Percentiles rank a stretch among this genome's conserved stretches.
Conservation (phyloP, 441 rosid genomes). For the Erodium texanum region DNA sequence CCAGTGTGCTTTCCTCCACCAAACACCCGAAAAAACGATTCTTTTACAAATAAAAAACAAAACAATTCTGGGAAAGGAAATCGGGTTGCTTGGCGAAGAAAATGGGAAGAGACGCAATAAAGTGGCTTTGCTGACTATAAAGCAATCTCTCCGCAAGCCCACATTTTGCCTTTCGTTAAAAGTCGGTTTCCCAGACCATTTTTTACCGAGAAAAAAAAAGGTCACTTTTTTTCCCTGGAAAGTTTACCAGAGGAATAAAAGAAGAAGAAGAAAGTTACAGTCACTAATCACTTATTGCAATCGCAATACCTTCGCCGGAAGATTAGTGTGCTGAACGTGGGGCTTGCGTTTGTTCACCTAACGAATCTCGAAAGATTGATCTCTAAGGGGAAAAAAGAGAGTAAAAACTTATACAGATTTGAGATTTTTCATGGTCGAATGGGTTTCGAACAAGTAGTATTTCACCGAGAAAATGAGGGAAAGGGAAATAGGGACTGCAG, state of each 20-base stretch:
- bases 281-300: not conserved
- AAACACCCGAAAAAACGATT: slow-evolving; percentile 19
- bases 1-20: slow-evolving; percentile 28
- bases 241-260: not conserved
- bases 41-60: slow-evolving; percentile 1
- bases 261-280: not conserved
- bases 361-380: not conserved
- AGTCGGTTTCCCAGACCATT: slow-evolving; percentile 14
- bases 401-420: not conserved
- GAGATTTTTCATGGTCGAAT: not conserved
- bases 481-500: not conserved
- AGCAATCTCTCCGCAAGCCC: slow-evolving; percentile 29
- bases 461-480: not conserved
- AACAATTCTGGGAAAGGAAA: slow-evolving; percentile 5
- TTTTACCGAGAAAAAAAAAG: not conserved
- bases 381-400: not conserved
- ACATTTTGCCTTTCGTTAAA: slow-evolving; percentile 24
- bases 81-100: slow-evolving; percentile 9
- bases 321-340: not conserved
- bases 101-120: slow-evolving; percentile 13
- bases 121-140: slow-evolving; percentile 31
- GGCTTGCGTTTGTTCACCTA: not conserved
- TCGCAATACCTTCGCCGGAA: not conserved
- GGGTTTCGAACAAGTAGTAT: not conserved
- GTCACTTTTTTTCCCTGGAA: not conserved